Percentiles rank a stretch among this genome's conserved stretches.
Conservation (phyloP, 1,284 basidiomycete genomes). For the Trichosporon sp. region DNA sequence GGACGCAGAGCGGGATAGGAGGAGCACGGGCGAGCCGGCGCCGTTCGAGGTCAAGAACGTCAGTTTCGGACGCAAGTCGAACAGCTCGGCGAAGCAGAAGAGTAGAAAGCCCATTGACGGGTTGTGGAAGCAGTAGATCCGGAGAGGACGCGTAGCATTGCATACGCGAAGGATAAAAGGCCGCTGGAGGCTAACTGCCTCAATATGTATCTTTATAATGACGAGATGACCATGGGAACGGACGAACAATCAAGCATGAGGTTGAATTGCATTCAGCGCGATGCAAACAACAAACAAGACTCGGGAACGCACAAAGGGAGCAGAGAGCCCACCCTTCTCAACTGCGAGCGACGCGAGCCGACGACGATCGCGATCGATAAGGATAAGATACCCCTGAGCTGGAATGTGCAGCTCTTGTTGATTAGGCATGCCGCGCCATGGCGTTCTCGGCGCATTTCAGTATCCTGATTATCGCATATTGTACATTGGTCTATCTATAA, state of each 20-base stretch:
- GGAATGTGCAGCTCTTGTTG: background rate
- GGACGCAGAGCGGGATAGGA: background rate
- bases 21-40: background rate
- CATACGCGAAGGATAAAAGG: background rate
- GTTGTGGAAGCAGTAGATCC: background rate
- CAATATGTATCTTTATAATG: conserved; percentile 2
- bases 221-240: background rate
- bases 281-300: background rate
- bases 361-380: background rate
- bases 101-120: background rate
- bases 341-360: background rate
- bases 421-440: background rate
- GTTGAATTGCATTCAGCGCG: background rate
- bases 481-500: background rate
- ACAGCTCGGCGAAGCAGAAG: background rate
- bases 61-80: background rate
- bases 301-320: background rate
- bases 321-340: too few species aligned
- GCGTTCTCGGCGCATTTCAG: background rate
- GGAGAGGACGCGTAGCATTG: background rate
- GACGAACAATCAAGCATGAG: background rate
- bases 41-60: conserved; percentile 15
- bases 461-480: background rate
- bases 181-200: background rate
- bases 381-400: background rate